These are phyloP conservation scores for Glaciozyma martinii DNA, from an alignment of 768 basidiomycete species.

Conservation along the genomic window DNA sequence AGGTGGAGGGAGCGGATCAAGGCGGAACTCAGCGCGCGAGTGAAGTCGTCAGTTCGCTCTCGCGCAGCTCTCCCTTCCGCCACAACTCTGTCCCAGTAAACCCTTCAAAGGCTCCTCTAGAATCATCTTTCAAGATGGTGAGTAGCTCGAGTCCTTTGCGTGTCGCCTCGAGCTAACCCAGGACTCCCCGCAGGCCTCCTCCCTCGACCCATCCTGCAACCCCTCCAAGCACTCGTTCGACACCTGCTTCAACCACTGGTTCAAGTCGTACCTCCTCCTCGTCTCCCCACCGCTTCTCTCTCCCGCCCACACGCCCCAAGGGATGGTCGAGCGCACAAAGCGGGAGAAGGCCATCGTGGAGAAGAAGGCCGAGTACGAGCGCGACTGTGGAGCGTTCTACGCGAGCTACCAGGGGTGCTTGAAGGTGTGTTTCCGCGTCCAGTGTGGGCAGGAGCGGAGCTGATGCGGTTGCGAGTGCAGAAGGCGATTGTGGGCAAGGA, in stretches of 20 bases:
- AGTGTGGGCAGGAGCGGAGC: not conserved
- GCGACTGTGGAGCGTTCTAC: constrained; percentile 77
- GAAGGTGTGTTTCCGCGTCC: constrained; percentile 51
- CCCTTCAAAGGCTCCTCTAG: too few relatives aligned
- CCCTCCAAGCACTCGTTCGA: constrained; percentile 83
- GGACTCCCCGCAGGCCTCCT: constrained; percentile 38
- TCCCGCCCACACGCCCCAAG: constrained; percentile 39
- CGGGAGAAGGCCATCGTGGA: constrained; percentile 48
- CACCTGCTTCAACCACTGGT: constrained; percentile 94
- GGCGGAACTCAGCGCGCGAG: too few relatives aligned
- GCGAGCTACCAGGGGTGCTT: constrained; percentile 68
- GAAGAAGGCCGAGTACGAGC: constrained; percentile 81
- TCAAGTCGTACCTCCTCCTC: constrained; percentile 90
- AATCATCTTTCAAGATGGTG: too few relatives aligned
- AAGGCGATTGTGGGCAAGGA: constrained; percentile 65
- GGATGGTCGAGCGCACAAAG: constrained; percentile 22
- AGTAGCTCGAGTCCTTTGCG: not conserved
- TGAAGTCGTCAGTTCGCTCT: too few relatives aligned
- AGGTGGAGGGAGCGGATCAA: too few relatives aligned
- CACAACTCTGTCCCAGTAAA: too few relatives aligned
- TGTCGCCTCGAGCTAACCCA: too few relatives aligned
- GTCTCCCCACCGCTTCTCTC: constrained; percentile 43
- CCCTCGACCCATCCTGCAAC: constrained; percentile 75
- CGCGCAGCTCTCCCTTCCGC: too few relatives aligned
- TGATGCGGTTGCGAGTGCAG: constrained; percentile 42